Evolutionary conservation across 805 yeast species (phyloP).

Genomic region (Cyberlindnera veronae): DNA sequence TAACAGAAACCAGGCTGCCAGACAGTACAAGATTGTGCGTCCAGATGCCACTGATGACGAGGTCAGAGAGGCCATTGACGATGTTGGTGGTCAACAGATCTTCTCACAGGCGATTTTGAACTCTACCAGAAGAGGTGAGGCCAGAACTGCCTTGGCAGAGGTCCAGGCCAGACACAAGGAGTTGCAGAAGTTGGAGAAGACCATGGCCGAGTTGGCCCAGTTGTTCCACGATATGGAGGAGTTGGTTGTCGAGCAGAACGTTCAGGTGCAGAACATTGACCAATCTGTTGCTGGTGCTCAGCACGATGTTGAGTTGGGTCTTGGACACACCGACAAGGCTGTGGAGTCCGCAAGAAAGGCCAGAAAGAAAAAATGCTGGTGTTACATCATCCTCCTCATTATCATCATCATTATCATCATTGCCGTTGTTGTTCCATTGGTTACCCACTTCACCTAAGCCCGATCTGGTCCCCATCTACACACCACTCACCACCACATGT

Average conservation of each 20-base stretch:
- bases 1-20: slow-evolving; percentile 82
- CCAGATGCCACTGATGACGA: slow-evolving; percentile 84
- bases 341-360: slow-evolving; percentile 84
- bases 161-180: slow-evolving; percentile 96
- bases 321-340: slow-evolving; percentile 90
- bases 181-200: slow-evolving; percentile 88
- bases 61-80: slow-evolving; percentile 81
- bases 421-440: slow-evolving; percentile 50
- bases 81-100: slow-evolving; percentile 82
- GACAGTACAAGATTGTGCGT: slow-evolving; percentile 87
- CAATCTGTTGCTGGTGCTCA: slow-evolving; percentile 81
- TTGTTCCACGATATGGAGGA: slow-evolving; percentile 95
- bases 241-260: slow-evolving; percentile 93
- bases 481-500: neutral
- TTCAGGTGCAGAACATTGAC: slow-evolving; percentile 76
- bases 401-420: slow-evolving; percentile 61
- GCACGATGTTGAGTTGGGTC: slow-evolving; percentile 88
- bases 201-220: slow-evolving; percentile 93
- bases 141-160: slow-evolving; percentile 90
- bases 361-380: slow-evolving; percentile 87
- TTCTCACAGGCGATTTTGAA: slow-evolving; percentile 89
- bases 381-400: slow-evolving; percentile 57
- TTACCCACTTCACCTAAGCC: slow-evolving; percentile 17
- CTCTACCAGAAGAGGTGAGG: slow-evolving; percentile 90
- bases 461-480: neutral